These are phyloP conservation scores for Rhizodiscina lignyota DNA, from an alignment of 495 filamentous ascomycete genomes.

Conservation along the genomic window DNA sequence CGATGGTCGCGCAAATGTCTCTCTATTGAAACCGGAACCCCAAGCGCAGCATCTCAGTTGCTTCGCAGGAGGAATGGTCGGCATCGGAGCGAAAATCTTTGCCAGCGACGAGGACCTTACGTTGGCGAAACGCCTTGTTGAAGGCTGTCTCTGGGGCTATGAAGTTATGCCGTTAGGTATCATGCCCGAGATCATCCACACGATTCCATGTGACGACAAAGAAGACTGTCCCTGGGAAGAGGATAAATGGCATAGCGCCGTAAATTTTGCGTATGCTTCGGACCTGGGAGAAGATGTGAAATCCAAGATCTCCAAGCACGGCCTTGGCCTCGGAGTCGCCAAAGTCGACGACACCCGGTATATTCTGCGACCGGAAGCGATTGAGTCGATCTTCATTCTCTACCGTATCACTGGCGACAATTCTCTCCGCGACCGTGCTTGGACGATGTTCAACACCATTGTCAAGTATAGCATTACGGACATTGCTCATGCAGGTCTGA, in stretches of 20 bases:
- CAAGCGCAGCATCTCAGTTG: constrained; percentile 22
- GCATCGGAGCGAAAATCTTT: constrained; percentile 13
- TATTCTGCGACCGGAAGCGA: constrained; percentile 39
- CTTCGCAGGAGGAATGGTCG: constrained; percentile 19
- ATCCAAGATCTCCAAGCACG: constrained; percentile 11
- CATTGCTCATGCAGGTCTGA: constrained; percentile 32
- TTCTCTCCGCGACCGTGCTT: constrained; percentile 39
- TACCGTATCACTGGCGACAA: constrained; percentile 41
- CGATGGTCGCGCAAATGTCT: constrained; percentile 6
- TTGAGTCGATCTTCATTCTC: constrained; percentile 42
- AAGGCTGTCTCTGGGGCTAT: constrained; percentile 20
- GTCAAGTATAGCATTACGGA: constrained; percentile 26
- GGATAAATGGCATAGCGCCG: constrained; percentile 19
- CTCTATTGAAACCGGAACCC: constrained; percentile 15
- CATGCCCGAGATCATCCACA: constrained; percentile 28
- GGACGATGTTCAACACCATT: constrained; percentile 39
- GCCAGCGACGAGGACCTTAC: constrained; percentile 10
- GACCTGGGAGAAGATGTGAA: background rate
- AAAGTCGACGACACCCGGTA: constrained; percentile 22
- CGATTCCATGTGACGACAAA: constrained; percentile 17
- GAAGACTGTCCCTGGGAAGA: constrained; percentile 24
- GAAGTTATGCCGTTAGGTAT: constrained; percentile 22
- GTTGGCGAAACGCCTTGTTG: constrained; percentile 14
- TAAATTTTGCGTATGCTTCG: constrained; percentile 10
- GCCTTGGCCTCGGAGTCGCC: constrained; percentile 22